These are phyloP conservation scores for Verticillium isaacii DNA, from an alignment of 2,329 filamentous ascomycete species.

Conservation along the genomic window DNA sequence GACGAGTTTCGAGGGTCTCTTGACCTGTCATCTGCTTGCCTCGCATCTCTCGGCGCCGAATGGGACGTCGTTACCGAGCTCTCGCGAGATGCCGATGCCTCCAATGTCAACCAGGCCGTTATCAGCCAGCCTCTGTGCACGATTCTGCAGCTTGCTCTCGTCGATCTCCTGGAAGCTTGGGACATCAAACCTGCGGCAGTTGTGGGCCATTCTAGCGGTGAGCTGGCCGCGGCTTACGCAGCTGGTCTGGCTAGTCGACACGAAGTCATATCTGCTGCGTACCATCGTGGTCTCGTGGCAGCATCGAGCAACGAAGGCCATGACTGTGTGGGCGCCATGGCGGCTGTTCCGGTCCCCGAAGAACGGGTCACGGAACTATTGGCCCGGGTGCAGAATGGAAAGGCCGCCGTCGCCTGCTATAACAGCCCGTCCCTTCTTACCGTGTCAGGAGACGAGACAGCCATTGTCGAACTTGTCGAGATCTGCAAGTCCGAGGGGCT, in stretches of 20 bases:
- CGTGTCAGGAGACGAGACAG: conserved; percentile 41
- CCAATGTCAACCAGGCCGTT: neutral
- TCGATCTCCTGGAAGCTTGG: conserved; percentile 26
- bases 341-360: neutral
- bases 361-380: neutral
- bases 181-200: conserved; percentile 21
- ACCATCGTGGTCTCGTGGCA: neutral
- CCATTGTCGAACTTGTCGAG: conserved; percentile 33
- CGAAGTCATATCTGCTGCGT: neutral
- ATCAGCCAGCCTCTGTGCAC: conserved; percentile 34
- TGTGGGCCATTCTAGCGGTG: conserved; percentile 32
- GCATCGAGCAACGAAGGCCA: neutral
- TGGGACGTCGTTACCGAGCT: conserved; percentile 1
- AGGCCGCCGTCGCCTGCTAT: conserved; percentile 28
- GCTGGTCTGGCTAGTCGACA: neutral
- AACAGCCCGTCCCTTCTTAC: conserved; percentile 41
- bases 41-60: neutral
- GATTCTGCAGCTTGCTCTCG: conserved; percentile 35
- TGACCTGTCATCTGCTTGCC: neutral
- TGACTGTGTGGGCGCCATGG: neutral
- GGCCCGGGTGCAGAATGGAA: conserved; percentile 1
- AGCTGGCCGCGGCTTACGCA: conserved; percentile 32
- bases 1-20: neutral
- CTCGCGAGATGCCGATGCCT: conserved; percentile 13
- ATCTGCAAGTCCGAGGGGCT: conserved; percentile 24